A percentile compares a stretch with the other conserved stretches of the same genome.
phyloP scores from a whole-genome alignment of 2,329 filamentous ascomycete genomes.

The Septoria linicola region DNA sequence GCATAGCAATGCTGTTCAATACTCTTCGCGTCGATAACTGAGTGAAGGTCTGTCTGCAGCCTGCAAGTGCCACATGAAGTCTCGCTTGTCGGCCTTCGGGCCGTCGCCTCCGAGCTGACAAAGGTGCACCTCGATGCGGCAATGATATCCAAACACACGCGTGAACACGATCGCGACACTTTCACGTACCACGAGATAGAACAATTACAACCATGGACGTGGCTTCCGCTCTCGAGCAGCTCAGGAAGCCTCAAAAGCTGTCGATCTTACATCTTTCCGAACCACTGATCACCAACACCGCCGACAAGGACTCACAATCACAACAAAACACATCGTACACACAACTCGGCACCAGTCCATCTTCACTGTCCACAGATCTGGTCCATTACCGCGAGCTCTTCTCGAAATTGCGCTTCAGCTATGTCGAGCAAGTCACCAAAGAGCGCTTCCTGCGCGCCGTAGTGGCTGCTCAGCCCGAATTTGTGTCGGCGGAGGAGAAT shows the following conservation, averaged over 20 bases:
- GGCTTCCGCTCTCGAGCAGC: conserved; percentile 34
- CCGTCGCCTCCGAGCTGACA: neutral
- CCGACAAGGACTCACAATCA: conserved; percentile 48
- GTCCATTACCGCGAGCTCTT: conserved; percentile 93
- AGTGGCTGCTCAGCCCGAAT: conserved; percentile 82
- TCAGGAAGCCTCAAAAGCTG: conserved; percentile 55
- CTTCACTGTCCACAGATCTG: conserved; percentile 78
- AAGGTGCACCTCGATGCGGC: neutral
- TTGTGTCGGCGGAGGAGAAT: conserved; percentile 82
- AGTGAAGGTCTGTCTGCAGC: neutral
- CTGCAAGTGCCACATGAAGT: too few species aligned
- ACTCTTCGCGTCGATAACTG: neutral
- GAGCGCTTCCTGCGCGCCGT: conserved; percentile 95
- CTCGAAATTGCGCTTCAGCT: conserved; percentile 92
- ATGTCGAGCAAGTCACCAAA: conserved; percentile 97
- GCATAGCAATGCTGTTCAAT: too few species aligned
- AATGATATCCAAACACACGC: too few species aligned
- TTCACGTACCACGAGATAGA: neutral
- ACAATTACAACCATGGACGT: conserved; percentile 23
- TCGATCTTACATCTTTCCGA: conserved; percentile 56
- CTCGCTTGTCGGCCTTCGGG: too few species aligned
- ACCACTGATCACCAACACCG: conserved; percentile 37
- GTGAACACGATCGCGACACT: too few species aligned
- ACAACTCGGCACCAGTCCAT: conserved; percentile 48
- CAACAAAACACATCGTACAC: conserved; percentile 52